Evolutionary conservation across 2,329 filamentous ascomycete species (phyloP).

Genomic region (Mycosphaerelloides madeirae): DNA sequence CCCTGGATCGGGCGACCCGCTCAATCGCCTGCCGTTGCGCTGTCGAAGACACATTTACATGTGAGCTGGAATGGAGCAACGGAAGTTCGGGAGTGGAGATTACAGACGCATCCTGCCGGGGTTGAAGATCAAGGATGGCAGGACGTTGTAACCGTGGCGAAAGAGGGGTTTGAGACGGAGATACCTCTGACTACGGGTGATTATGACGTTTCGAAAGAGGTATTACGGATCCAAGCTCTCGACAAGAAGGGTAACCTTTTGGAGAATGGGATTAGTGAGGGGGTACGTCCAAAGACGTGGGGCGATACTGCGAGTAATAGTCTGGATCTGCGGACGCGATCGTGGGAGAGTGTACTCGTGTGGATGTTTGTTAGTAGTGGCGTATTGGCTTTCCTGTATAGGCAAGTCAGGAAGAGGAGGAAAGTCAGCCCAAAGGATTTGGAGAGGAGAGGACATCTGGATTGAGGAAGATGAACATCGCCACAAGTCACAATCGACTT

Average conservation of each 20-base stretch:
- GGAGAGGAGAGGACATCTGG: no score
- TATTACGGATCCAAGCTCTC: conserved; percentile 25
- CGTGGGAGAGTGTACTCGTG: no score
- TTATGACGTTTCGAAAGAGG: conserved; percentile 19
- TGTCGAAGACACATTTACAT: background rate
- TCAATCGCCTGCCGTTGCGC: conserved; percentile 11
- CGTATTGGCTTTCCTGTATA: no score
- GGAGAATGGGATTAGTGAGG: conserved; percentile 15
- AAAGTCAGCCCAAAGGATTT: no score
- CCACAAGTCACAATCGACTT: no score
- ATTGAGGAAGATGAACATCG: no score
- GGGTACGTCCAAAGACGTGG: no score
- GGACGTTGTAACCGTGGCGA: conserved; percentile 12
- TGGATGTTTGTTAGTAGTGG: no score
- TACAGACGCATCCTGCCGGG: conserved; percentile 15
- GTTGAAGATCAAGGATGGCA: conserved; percentile 15
- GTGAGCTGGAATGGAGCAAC: conserved; percentile 30
- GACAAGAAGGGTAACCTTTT: conserved; percentile 18
- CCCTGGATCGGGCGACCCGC: conserved; percentile 23
- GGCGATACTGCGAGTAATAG: no score
- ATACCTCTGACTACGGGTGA: conserved; percentile 26
- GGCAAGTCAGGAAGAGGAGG: no score
- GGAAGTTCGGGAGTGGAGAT: conserved; percentile 19
- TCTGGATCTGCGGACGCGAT: no score
- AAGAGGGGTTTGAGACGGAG: conserved; percentile 21